Evolutionary conservation across 1,139 yeast species (phyloP).

Genomic region (Candida dubliniensis): DNA sequence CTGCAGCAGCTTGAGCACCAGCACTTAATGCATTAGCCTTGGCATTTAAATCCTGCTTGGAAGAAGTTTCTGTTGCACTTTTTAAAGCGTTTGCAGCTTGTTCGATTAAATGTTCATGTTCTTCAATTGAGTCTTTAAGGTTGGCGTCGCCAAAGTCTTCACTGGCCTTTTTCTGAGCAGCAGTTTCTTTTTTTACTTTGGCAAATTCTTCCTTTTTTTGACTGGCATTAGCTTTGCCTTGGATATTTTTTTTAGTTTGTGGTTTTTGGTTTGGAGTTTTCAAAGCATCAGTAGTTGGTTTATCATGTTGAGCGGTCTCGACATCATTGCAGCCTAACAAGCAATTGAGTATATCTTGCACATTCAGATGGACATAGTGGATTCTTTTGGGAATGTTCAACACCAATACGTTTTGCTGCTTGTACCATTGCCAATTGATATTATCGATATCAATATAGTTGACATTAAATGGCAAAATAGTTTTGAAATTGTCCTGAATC

Average conservation of each 20-base stretch:
- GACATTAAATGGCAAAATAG: slow-evolving; percentile 33
- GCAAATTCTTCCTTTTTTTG: slow-evolving; percentile 1
- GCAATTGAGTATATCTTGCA: slow-evolving; percentile 15
- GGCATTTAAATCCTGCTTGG: neutral
- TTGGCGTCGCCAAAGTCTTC: slow-evolving; percentile 6
- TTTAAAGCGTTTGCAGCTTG: slow-evolving; percentile 8
- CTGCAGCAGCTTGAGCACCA: slow-evolving; percentile 7
- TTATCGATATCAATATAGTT: slow-evolving; percentile 33
- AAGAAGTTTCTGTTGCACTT: neutral
- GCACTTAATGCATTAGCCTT: slow-evolving; percentile 2
- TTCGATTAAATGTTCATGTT: slow-evolving; percentile 5
- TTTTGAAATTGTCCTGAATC: slow-evolving; percentile 33
- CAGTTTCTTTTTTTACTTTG: neutral
- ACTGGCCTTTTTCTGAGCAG: neutral
- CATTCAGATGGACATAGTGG: slow-evolving; percentile 14
- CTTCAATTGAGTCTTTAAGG: slow-evolving; percentile 5
- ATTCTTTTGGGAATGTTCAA: slow-evolving; percentile 40
- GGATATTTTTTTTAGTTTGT: neutral
- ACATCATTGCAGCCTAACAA: slow-evolving; percentile 8
- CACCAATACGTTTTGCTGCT: slow-evolving; percentile 35
- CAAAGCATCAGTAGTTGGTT: slow-evolving; percentile 2
- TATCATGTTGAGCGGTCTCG: no score
- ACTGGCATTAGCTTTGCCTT: neutral
- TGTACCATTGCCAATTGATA: slow-evolving; percentile 40
- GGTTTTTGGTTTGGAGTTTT: neutral